phyloP scores from a whole-genome alignment of 1,139 yeast species.

The Yamadazyma taylorii region DNA sequence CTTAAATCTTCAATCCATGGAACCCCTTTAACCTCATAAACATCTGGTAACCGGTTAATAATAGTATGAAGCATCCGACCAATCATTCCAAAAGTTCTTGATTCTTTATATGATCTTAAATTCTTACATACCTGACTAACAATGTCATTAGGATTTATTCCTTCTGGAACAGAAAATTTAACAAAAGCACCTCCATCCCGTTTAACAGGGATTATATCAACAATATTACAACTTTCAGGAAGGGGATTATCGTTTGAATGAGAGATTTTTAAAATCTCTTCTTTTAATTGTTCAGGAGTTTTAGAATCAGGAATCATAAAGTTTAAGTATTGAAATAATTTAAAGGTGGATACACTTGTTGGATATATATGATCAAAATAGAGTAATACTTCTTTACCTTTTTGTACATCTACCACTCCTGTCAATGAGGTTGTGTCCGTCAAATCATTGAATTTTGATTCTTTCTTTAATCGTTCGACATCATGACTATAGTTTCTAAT shows the following conservation, averaged over 20 bases:
- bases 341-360: conserved; percentile 22
- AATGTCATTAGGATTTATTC: conserved; percentile 48
- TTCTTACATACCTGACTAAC: conserved; percentile 52
- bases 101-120: conserved; percentile 31
- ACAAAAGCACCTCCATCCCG: conserved; percentile 96
- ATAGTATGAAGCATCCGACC: conserved; percentile 18
- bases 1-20: conserved; percentile 97
- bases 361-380: conserved; percentile 44
- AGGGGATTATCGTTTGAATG: conserved; percentile 24
- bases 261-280: conserved; percentile 24
- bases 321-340: conserved; percentile 22
- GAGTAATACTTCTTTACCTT: conserved; percentile 32
- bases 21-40: conserved; percentile 76
- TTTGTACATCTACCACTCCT: conserved; percentile 41
- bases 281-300: conserved; percentile 20
- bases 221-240: conserved; percentile 29
- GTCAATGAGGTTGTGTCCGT: conserved; percentile 30
- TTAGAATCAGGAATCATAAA: conserved; percentile 20
- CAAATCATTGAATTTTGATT: conserved; percentile 36
- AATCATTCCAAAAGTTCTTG: conserved; percentile 32
- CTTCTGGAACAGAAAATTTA: conserved; percentile 62
- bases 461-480: conserved; percentile 33
- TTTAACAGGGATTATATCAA: conserved; percentile 60
- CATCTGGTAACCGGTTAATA: conserved; percentile 32
- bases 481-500: conserved; percentile 22